phyloP scores from a whole-genome alignment of 2,329 filamentous ascomycete genomes.

The Diplocarpon mali region DNA sequence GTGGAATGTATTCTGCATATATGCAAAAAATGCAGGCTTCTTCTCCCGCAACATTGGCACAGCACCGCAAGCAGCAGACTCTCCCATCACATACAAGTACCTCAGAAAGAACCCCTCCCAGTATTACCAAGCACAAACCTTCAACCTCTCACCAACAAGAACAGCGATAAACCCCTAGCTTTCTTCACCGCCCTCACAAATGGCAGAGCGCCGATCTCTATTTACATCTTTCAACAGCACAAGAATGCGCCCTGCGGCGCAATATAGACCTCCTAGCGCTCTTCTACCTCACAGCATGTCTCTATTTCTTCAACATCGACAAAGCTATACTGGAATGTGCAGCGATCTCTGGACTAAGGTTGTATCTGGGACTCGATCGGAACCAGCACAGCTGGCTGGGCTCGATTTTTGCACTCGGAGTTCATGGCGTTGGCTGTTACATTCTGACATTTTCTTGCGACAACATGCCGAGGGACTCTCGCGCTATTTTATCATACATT shows the following conservation, averaged over 20 bases:
- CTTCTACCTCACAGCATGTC: constrained; percentile 43
- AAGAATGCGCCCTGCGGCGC: constrained; percentile 26
- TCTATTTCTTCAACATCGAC: constrained; percentile 33
- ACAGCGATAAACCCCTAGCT: constrained; percentile 39
- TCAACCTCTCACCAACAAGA: constrained; percentile 28
- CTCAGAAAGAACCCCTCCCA: no score
- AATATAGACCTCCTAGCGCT: constrained; percentile 50
- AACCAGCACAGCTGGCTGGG: constrained; percentile 42
- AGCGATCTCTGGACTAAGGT: constrained; percentile 44
- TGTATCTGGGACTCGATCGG: constrained; percentile 41
- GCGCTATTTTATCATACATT: neutral
- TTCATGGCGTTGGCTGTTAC: constrained; percentile 39
- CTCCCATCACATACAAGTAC: no score
- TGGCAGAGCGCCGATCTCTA: no score
- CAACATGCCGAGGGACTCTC: no score
- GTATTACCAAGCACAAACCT: neutral
- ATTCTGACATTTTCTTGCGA: neutral
- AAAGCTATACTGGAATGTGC: constrained; percentile 42
- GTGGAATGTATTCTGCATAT: no score
- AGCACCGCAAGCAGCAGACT: no score
- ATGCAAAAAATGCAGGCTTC: no score
- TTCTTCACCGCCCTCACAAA: constrained; percentile 31
- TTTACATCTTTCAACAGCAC: constrained; percentile 11
- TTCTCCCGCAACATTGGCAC: no score
- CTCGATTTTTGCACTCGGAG: constrained; percentile 43